These are phyloP conservation scores for Escallonia herrerae DNA, from an alignment of 129 eudicot genomes.

Conservation along the genomic window DNA sequence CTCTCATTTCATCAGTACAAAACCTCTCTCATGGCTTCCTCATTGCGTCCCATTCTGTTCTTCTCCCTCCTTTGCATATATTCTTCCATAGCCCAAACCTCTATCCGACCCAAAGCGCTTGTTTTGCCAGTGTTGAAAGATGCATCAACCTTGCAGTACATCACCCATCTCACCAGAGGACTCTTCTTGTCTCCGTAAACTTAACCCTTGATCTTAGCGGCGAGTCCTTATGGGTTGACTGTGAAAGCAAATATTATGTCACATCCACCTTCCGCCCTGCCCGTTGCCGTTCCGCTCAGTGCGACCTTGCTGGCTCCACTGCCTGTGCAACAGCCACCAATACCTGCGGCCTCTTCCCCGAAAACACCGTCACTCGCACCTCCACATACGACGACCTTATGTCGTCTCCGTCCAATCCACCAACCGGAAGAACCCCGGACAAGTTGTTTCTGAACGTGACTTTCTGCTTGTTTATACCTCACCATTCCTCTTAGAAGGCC, in stretches of 20 bases:
- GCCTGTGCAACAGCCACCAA: conserved; percentile 23
- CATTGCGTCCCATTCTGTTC: no score
- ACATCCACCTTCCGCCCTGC: conserved; percentile 40
- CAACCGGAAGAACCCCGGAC: conserved; percentile 32
- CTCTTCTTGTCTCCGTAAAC: no score
- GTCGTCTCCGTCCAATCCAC: conserved; percentile 31
- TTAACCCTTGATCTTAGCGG: no score
- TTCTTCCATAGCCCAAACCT: no score
- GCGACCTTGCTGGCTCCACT: conserved; percentile 28
- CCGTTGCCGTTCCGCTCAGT: conserved; percentile 32
- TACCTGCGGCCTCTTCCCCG: conserved; percentile 38
- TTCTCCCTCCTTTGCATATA: no score
- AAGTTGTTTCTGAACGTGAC: conserved; percentile 14
- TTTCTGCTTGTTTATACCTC: conserved; percentile 36
- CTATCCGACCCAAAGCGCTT: no score
- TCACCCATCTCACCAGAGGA: no score
- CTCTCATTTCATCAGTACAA: no score
- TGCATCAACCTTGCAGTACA: no score
- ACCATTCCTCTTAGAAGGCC: conserved; percentile 25
- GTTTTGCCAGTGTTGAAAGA: no score
- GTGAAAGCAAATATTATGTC: conserved; percentile 30
- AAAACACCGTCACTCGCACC: conserved; percentile 18
- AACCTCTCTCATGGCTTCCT: no score
- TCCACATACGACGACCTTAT: conserved; percentile 35
- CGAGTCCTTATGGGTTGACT: no score